Evolutionary conservation across 164 flowering plant genomes (phyloP).

Genomic region (Kalanchoe fedtschenkoi): DNA sequence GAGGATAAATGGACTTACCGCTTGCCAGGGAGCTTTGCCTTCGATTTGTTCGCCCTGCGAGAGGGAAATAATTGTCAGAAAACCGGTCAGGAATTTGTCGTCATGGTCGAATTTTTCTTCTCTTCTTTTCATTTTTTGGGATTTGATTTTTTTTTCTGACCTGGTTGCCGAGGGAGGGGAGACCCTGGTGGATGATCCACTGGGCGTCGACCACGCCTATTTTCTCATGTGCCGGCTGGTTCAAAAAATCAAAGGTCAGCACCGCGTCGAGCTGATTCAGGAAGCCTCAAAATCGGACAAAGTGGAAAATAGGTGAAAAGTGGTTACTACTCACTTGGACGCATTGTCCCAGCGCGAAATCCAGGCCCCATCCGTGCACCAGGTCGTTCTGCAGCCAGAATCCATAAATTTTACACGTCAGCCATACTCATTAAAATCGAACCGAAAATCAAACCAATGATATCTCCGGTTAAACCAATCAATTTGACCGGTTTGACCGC

Average conservation of each 20-base stretch:
- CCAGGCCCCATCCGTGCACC: constrained; percentile 99
- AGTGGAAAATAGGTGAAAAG: neutral
- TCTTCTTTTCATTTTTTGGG: no score
- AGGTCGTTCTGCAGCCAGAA: constrained; percentile 68
- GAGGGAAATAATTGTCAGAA: constrained; percentile 1
- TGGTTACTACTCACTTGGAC: constrained; percentile 43
- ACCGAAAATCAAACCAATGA: no score
- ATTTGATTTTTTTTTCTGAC: constrained; percentile 28
- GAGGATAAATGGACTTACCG: constrained; percentile 29
- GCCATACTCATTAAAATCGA: no score
- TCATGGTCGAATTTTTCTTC: no score
- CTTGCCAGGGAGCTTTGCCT: constrained; percentile 72
- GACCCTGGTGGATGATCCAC: constrained; percentile 80
- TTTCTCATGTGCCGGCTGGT: constrained; percentile 87
- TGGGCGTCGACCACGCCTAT: constrained; percentile 97
- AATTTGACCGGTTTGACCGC: no score
- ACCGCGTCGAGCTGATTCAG: neutral
- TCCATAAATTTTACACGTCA: neutral
- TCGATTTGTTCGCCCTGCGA: constrained; percentile 47
- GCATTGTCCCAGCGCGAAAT: constrained; percentile 77
- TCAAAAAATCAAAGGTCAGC: neutral
- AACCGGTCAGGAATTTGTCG: neutral
- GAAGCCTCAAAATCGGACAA: neutral
- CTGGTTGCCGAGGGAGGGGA: constrained; percentile 89
- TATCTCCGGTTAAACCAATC: neutral